These are phyloP conservation scores for Flaveria sonorensis DNA, from an alignment of 129 eudicot species.

Conservation along the genomic window DNA sequence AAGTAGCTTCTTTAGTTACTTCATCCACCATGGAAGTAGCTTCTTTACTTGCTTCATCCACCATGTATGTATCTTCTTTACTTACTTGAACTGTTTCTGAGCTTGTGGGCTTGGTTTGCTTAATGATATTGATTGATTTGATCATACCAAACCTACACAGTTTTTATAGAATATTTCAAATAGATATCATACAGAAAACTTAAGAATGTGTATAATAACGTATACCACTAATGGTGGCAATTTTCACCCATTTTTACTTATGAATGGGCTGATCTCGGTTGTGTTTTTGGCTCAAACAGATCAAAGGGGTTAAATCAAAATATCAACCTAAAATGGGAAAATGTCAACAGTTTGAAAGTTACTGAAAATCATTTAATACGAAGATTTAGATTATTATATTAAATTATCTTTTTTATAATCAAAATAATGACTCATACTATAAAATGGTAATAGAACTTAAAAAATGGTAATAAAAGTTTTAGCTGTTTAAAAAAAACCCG, in stretches of 20 bases:
- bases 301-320: background rate
- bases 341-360: background rate
- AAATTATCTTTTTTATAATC: background rate
- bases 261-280: background rate
- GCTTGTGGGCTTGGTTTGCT: conserved; percentile 32
- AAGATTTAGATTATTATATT: too few relatives aligned
- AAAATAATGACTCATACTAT: too few relatives aligned
- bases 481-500: background rate
- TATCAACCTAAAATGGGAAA: background rate
- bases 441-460: too few relatives aligned
- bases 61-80: conserved; percentile 20
- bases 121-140: conserved; percentile 65
- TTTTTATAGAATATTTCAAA: background rate
- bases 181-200: too few relatives aligned
- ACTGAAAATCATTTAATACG: background rate
- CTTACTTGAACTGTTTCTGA: conserved; percentile 33
- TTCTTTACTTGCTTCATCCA: conserved; percentile 17
- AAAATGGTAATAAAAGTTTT: background rate
- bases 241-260: background rate
- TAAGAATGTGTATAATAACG: too few relatives aligned
- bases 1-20: conserved; percentile 3
- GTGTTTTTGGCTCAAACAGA: background rate
- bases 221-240: too few relatives aligned
- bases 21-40: conserved; percentile 21
- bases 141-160: conserved; percentile 84